Evolutionary conservation across 441 rosid species (phyloP).

Genomic region (Gossypium aridum): DNA sequence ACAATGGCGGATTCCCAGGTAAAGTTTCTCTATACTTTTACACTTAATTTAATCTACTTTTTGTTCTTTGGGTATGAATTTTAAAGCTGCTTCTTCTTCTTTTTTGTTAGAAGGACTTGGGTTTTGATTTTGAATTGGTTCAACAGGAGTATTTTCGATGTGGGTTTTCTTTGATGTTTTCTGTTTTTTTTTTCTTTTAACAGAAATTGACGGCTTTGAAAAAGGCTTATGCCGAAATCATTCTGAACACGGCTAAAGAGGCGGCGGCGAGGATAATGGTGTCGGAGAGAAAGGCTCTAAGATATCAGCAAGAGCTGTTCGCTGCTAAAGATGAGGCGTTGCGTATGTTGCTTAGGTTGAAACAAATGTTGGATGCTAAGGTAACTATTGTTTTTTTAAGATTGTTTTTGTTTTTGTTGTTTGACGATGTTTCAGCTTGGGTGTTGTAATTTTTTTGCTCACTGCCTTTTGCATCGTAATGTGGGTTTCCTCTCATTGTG

Average conservation of each 20-base stretch:
- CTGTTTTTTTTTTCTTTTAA: not conserved
- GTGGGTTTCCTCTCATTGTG: constrained; percentile 1
- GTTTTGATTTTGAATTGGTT: constrained; percentile 14
- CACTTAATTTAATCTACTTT: constrained; percentile 7
- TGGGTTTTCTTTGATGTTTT: constrained; percentile 17
- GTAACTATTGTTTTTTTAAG: constrained; percentile 27
- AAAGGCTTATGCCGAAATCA: constrained; percentile 91
- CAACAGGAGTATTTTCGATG: not conserved
- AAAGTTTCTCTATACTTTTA: constrained; percentile 20
- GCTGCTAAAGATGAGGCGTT: constrained; percentile 69
- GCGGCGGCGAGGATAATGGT: constrained; percentile 86
- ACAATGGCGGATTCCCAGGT: constrained; percentile 77
- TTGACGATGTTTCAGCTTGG: not conserved
- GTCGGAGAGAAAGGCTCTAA: constrained; percentile 75
- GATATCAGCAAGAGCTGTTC: constrained; percentile 63
- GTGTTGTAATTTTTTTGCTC: not conserved
- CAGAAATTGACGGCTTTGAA: constrained; percentile 85
- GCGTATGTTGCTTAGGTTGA: constrained; percentile 74
- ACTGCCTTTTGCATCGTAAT: constrained; percentile 2
- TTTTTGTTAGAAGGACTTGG: not conserved
- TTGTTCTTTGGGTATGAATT: not conserved
- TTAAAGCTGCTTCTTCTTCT: not conserved
- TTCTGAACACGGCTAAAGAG: constrained; percentile 84
- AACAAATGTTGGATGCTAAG: constrained; percentile 78
- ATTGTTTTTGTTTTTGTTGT: not conserved